Conservation (phyloP, 2,329 filamentous ascomycete species). For the Trichoderma cornu-damae region DNA sequence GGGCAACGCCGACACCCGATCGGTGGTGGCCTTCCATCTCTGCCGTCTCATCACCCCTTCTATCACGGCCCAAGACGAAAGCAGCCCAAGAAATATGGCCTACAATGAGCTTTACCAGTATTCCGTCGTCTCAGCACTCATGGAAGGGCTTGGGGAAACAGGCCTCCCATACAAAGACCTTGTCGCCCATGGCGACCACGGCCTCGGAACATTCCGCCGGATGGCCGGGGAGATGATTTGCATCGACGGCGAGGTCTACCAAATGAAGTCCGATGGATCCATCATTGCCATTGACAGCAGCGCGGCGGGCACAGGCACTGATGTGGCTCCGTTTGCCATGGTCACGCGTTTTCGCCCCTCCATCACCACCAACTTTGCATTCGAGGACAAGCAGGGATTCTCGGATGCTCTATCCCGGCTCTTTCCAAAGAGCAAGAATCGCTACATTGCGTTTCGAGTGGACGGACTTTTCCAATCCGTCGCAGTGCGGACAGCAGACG, state of each 20-base stretch:
- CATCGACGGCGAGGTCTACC: constrained; percentile 1
- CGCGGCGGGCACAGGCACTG: too few species aligned
- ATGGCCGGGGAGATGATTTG: constrained; percentile 11
- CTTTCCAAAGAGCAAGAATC: constrained; percentile 7
- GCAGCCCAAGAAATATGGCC: background rate
- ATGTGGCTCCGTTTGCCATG: constrained; percentile 3
- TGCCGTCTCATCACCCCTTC: background rate
- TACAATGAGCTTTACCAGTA: constrained; percentile 10
- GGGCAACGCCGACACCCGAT: too few species aligned
- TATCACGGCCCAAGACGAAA: background rate
- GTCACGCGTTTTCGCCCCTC: background rate
- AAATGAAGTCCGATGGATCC: constrained; percentile 11
- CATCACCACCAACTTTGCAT: background rate
- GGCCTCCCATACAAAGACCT: background rate
- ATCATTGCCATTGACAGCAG: background rate
- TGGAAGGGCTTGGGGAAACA: background rate
- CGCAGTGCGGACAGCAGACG: constrained; percentile 2
- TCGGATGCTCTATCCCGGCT: background rate
- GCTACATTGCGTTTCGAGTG: background rate
- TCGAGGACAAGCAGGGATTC: background rate
- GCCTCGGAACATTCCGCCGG: constrained; percentile 11
- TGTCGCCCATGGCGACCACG: background rate
- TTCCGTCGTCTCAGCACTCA: constrained; percentile 10
- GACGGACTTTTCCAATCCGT: background rate
- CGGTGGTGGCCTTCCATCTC: too few species aligned